phyloP scores from a whole-genome alignment of 2,329 filamentous ascomycete species.

The Onygenales sp. region DNA sequence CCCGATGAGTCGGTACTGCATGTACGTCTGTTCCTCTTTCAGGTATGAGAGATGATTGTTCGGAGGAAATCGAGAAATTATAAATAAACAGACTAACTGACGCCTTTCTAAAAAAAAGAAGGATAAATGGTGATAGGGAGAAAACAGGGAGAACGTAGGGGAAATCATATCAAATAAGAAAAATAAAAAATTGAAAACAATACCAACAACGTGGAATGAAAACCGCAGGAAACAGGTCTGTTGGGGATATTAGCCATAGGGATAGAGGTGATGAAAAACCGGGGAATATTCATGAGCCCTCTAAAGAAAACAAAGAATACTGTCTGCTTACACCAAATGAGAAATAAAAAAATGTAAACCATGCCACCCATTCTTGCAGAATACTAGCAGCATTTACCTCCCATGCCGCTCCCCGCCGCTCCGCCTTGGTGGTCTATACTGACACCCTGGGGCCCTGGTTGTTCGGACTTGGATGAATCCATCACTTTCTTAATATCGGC shows the following conservation, averaged over 20 bases:
- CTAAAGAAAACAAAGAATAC: background rate
- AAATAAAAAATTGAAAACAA: conserved; percentile 1
- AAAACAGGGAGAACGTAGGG: background rate
- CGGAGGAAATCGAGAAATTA: background rate
- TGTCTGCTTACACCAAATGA: background rate
- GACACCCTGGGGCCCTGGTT: conserved; percentile 50
- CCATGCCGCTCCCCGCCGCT: conserved; percentile 38
- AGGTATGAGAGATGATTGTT: too few species aligned
- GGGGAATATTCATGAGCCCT: background rate
- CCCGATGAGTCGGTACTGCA: too few species aligned
- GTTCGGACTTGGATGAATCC: conserved; percentile 75
- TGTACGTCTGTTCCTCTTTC: too few species aligned
- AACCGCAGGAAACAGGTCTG: conserved; percentile 3
- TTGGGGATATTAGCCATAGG: background rate
- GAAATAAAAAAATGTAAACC: conserved; percentile 3
- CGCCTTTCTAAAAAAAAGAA: conserved; percentile 11
- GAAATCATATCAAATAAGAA: background rate
- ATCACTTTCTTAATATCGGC: conserved; percentile 98
- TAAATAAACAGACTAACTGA: conserved; percentile 10
- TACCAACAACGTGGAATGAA: conserved; percentile 4
- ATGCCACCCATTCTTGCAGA: background rate
- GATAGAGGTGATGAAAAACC: too few species aligned
- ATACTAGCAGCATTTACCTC: conserved; percentile 69
- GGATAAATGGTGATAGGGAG: conserved; percentile 6
- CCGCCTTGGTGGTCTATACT: conserved; percentile 58